Evolutionary conservation across 2,329 filamentous ascomycete species (phyloP).

Genomic region (Hirsutella minnesotensis): DNA sequence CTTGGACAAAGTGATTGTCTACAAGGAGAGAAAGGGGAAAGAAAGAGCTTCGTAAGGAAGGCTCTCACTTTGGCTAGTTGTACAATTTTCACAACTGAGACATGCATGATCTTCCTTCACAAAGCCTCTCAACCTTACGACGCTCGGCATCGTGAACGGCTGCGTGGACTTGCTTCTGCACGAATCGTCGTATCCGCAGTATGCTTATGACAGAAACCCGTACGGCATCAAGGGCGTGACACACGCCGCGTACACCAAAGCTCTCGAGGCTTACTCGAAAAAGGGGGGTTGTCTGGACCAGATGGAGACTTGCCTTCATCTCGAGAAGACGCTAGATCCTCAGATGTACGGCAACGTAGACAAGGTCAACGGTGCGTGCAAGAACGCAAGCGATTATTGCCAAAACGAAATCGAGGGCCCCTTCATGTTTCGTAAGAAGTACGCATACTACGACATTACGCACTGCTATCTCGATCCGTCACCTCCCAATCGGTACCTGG

Average conservation of each 20-base stretch:
- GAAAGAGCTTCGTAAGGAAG: no score
- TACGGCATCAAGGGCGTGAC: constrained; percentile 50
- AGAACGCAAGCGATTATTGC: constrained; percentile 45
- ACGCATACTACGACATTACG: constrained; percentile 46
- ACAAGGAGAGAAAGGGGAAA: no score
- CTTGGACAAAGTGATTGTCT: no score
- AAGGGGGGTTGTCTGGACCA: constrained; percentile 40
- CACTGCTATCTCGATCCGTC: constrained; percentile 46
- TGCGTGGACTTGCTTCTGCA: constrained; percentile 54
- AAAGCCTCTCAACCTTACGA: constrained; percentile 32
- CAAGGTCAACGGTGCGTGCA: constrained; percentile 38
- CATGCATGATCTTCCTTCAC: no score
- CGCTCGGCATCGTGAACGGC: constrained; percentile 60
- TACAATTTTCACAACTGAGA: no score
- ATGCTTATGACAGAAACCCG: constrained; percentile 43
- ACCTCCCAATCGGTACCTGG: constrained; percentile 30
- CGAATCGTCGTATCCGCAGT: constrained; percentile 40
- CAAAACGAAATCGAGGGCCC: constrained; percentile 28
- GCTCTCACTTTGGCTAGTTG: no score
- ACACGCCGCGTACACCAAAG: constrained; percentile 21
- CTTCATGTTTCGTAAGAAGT: not conserved
- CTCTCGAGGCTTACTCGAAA: constrained; percentile 16
- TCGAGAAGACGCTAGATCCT: constrained; percentile 32
- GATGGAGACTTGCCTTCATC: constrained; percentile 33
- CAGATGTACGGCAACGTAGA: constrained; percentile 22